Base-by-base conservation (phyloP, 225 moss, liverwort and hornwort species). In the Sphagnum tenellum region DNA sequence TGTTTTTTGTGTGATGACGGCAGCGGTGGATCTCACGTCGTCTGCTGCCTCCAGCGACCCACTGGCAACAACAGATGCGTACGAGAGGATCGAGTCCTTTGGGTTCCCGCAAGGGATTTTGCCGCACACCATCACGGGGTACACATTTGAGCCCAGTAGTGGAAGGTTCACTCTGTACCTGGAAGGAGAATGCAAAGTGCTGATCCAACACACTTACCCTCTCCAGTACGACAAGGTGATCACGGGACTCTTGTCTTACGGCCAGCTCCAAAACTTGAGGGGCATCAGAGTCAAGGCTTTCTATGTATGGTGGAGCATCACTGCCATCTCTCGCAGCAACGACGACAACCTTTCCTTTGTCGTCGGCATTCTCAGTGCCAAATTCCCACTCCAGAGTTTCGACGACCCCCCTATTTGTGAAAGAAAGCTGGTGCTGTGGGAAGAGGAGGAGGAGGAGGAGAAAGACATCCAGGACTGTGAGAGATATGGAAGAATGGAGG, bases 61-160 rank as follows among this genome's bases (percentile, higher is more conserved):
- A 3, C 1, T 63, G 12, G 5, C 9, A 10, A 59, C 6, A 59
- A 12, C 50, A 48, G 59, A 12, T 5, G n/a, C 77, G 2, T 95
- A 95, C 49, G 71, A 95, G 67, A 84, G 72, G 48, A 86, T 95
- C 5, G 78, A 74, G 59, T 56, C 67, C 3, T 88, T 81, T 49
- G 95, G 95, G 4, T 95, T 95, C 58, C 95, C 95, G 3, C 62
- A 69, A 56, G 95, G 95, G 5, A 63, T 95, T n/a, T 75, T 95
- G 14, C 95, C 95, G 29, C 79, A 84, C 68, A 88, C 63, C 11
- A 89, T 95, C 53, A 88, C 78, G 9, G 80, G 76, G 48, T 95
- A 92, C 65, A 70, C 71, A 0, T 57, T 89, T 60, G 66, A 85
- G n/a, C 73, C 73, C 29, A 29, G 29, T 0, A 74, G 72, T 49